Evolutionary conservation across 345 rosid species (phyloP).

Genomic region (Garcia nutans): DNA sequence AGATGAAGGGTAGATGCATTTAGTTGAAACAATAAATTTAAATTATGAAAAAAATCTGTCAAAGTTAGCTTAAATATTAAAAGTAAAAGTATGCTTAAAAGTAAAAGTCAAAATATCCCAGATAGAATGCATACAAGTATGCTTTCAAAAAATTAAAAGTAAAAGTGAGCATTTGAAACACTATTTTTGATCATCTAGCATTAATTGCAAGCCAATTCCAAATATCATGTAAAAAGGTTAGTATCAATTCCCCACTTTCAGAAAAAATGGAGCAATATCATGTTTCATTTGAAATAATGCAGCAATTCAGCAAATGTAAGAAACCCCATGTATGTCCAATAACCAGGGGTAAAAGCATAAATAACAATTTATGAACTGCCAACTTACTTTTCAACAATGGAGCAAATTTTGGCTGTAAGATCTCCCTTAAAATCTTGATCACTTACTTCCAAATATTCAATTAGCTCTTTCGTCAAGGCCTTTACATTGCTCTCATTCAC

Average conservation of each 20-base stretch:
- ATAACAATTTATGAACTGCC: conserved; percentile 12
- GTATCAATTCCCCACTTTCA: background rate
- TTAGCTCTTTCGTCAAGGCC: conserved; percentile 83
- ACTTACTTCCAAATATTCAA: conserved; percentile 93
- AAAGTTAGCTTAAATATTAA: background rate
- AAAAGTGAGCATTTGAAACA: too few species aligned
- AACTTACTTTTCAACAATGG: conserved; percentile 93
- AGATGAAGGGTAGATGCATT: background rate
- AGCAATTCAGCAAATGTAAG: background rate
- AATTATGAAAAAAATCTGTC: background rate
- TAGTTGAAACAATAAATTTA: background rate
- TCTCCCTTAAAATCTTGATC: conserved; percentile 96
- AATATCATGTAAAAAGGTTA: background rate
- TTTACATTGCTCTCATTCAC: conserved; percentile 92
- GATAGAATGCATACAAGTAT: too few species aligned
- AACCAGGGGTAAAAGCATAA: conserved; percentile 4
- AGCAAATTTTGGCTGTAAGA: conserved; percentile 97
- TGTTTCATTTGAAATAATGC: conserved; percentile 7
- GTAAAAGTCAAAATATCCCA: too few species aligned
- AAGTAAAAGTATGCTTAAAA: too few species aligned
- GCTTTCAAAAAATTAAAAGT: background rate
- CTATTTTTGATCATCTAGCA: background rate
- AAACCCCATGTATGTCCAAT: conserved; percentile 9
- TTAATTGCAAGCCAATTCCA: background rate
- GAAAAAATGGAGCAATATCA: background rate